A percentile compares a stretch with the other conserved stretches of the same genome.
These are phyloP conservation scores for Lizanozyma gosingica DNA, from an alignment of 1,139 yeast genomes.

Conservation along the genomic window DNA sequence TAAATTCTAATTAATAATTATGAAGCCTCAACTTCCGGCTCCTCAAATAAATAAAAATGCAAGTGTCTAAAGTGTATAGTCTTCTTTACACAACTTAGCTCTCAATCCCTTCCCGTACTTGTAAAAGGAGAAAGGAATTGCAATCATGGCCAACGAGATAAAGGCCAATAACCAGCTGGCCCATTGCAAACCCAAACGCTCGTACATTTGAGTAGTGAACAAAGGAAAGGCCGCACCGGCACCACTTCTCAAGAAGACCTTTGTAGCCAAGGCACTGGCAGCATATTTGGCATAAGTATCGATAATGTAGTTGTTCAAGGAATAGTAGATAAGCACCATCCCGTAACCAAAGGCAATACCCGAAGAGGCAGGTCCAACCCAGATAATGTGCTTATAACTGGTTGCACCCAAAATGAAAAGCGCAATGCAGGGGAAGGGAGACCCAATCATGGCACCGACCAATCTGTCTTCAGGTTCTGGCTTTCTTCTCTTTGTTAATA, in stretches of 20 bases:
- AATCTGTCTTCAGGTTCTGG: slow-evolving; percentile 86
- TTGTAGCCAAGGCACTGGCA: slow-evolving; percentile 87
- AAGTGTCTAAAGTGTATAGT: slow-evolving; percentile 39
- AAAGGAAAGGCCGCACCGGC: slow-evolving; percentile 92
- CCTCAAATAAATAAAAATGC: no score
- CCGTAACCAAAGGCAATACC: slow-evolving; percentile 89
- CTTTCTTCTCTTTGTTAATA: slow-evolving; percentile 43
- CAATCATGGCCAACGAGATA: slow-evolving; percentile 71
- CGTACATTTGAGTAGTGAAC: slow-evolving; percentile 77
- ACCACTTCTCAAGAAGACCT: slow-evolving; percentile 77
- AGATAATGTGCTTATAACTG: slow-evolving; percentile 64
- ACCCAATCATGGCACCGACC: slow-evolving; percentile 82
- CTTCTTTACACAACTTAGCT: slow-evolving; percentile 57
- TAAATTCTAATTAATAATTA: no score
- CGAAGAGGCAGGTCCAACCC: slow-evolving; percentile 94
- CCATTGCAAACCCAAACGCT: slow-evolving; percentile 67
- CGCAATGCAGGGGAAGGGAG: slow-evolving; percentile 84
- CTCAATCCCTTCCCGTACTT: slow-evolving; percentile 59
- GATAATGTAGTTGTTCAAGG: slow-evolving; percentile 80
- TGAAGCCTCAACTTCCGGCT: no score
- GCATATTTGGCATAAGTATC: slow-evolving; percentile 82
- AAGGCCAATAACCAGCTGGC: slow-evolving; percentile 81
- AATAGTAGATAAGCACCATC: slow-evolving; percentile 82
- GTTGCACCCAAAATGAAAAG: slow-evolving; percentile 87
- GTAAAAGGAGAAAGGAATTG: slow-evolving; percentile 75